phyloP scores from a whole-genome alignment of 257 asterid species.

The Paulownia fortunei region DNA sequence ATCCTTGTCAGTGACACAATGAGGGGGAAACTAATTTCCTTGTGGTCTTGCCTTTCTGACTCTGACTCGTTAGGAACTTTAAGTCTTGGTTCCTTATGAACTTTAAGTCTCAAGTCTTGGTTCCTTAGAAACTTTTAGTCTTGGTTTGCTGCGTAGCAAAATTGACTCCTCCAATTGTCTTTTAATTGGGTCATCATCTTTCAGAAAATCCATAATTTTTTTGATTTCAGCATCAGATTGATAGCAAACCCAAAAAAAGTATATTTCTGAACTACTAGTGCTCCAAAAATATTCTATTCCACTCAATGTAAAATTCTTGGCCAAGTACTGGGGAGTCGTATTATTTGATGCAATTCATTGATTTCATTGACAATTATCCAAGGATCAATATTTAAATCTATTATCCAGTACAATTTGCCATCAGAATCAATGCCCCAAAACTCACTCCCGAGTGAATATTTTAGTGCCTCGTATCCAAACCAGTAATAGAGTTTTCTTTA shows the following conservation, averaged over 20 bases:
- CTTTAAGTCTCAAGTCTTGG: too few relatives aligned
- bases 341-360: too few relatives aligned
- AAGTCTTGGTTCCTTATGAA: too few relatives aligned
- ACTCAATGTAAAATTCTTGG: background rate
- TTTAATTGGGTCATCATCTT: background rate
- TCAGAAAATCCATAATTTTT: background rate
- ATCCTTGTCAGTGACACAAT: too few relatives aligned
- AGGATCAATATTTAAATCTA: background rate
- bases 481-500: too few relatives aligned
- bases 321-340: background rate
- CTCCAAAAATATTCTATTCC: background rate
- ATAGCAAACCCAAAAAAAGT: background rate
- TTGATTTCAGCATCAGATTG: background rate
- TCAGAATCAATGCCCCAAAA: slow-evolving; percentile 16
- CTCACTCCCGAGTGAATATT: background rate
- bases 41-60: too few relatives aligned
- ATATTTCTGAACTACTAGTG: background rate
- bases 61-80: too few relatives aligned
- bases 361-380: background rate
- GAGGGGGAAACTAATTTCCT: too few relatives aligned
- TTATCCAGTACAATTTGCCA: slow-evolving; percentile 20
- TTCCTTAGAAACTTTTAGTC: background rate
- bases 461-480: too few relatives aligned
- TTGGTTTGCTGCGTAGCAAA: background rate
- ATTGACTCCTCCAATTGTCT: background rate